These are phyloP conservation scores for Trichocomaceae sp. DNA, from an alignment of 2,329 filamentous ascomycete genomes.

Conservation along the genomic window DNA sequence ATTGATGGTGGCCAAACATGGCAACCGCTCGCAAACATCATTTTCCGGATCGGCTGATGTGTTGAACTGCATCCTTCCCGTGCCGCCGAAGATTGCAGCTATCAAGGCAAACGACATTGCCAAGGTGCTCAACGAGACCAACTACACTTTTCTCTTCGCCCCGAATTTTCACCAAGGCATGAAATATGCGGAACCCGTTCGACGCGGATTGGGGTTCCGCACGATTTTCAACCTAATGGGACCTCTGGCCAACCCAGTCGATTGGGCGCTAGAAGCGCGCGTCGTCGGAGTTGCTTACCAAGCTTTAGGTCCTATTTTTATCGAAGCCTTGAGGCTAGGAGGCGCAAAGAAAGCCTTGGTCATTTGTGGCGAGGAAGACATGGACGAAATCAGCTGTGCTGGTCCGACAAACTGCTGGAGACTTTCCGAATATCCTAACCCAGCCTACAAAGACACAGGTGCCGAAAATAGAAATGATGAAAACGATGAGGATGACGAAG, in stretches of 20 bases:
- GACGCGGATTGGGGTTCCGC: conserved; percentile 82
- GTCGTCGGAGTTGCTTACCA: conserved; percentile 88
- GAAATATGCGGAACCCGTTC: conserved; percentile 77
- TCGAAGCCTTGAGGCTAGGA: conserved; percentile 69
- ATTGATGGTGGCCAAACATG: conserved; percentile 86
- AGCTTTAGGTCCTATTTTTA: conserved; percentile 82
- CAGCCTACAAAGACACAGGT: conserved; percentile 31
- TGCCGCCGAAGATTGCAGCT: conserved; percentile 64
- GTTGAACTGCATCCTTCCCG: conserved; percentile 66
- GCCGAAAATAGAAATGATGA: conserved; percentile 18
- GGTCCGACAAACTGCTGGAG: conserved; percentile 86
- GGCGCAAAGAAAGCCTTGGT: conserved; percentile 79
- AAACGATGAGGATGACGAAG: conserved; percentile 32
- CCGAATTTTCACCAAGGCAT: conserved; percentile 96
- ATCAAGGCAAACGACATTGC: conserved; percentile 66
- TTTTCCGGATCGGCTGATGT: conserved; percentile 94
- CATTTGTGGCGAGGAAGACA: conserved; percentile 87
- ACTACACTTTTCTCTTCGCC: conserved; percentile 93
- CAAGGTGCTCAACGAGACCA: conserved; percentile 68
- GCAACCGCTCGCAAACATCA: conserved; percentile 90
- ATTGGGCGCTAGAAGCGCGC: conserved; percentile 76
- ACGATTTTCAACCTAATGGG: conserved; percentile 98
- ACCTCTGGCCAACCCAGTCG: conserved; percentile 83
- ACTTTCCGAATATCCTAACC: conserved; percentile 50
- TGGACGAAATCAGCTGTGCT: conserved; percentile 92